phyloP scores from a whole-genome alignment of 352 stramenopile species.

The Pythium chondricola region DNA sequence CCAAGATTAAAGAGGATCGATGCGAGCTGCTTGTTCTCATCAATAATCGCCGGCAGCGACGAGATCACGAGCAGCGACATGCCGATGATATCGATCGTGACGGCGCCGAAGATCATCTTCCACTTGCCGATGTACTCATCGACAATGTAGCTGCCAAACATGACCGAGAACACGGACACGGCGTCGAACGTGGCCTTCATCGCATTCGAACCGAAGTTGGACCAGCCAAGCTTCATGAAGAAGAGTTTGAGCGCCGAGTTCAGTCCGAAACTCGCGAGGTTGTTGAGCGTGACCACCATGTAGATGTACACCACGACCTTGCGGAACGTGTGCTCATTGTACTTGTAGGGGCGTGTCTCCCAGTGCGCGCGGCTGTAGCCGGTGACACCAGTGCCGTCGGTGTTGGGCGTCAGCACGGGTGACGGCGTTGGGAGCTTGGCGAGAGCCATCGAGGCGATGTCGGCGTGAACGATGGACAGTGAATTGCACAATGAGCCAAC shows the following conservation, averaged over 20 bases:
- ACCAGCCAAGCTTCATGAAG: conserved; percentile 23
- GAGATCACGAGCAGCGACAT: conserved; percentile 13
- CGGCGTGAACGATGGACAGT: background rate
- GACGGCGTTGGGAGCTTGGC: conserved; percentile 10
- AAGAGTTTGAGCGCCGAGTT: conserved; percentile 30
- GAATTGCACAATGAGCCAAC: no score
- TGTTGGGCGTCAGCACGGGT: conserved; percentile 12
- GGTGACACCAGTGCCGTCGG: conserved; percentile 3
- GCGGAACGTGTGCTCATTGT: conserved; percentile 17
- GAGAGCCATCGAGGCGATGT: no score
- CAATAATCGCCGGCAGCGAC: conserved; percentile 18
- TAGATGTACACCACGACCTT: conserved; percentile 25
- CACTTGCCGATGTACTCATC: conserved; percentile 24
- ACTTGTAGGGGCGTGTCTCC: conserved; percentile 7
- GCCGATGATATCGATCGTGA: conserved; percentile 18
- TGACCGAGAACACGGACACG: conserved; percentile 20
- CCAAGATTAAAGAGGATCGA: no score
- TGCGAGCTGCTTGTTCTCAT: no score
- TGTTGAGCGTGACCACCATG: conserved; percentile 19
- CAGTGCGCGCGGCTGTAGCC: conserved; percentile 11
- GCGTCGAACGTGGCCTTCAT: conserved; percentile 28
- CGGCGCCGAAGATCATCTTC: conserved; percentile 23
- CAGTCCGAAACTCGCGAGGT: conserved; percentile 23
- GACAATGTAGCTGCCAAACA: conserved; percentile 23
- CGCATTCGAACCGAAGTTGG: conserved; percentile 20